Evolutionary conservation across 441 rosid genomes (phyloP).

Genomic region (Pelargonium fulgidum): DNA sequence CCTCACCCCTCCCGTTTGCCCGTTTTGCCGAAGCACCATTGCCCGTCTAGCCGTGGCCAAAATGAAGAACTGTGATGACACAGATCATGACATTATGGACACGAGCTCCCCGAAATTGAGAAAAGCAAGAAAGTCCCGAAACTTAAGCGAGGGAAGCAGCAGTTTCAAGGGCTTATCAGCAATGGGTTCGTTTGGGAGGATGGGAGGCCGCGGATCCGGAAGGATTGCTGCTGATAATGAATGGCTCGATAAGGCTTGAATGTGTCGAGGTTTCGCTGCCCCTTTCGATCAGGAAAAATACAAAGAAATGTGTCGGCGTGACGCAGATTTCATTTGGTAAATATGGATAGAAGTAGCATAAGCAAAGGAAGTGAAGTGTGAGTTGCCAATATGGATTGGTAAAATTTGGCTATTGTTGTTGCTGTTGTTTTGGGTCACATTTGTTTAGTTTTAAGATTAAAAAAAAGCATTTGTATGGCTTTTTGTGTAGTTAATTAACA

Average conservation of each 20-base stretch:
- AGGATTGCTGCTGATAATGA: conserved; percentile 65
- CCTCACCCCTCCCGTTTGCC: conserved; percentile 80
- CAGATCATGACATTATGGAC: conserved; percentile 47
- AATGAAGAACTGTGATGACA: conserved; percentile 35
- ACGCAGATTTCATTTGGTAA: conserved; percentile 26
- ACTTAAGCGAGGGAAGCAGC: conserved; percentile 86
- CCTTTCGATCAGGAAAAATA: not conserved
- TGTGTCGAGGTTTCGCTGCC: not conserved
- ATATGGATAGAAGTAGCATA: conserved; percentile 1
- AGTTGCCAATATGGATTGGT: not conserved
- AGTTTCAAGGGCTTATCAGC: conserved; percentile 79
- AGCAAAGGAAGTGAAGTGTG: not conserved
- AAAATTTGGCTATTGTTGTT: not conserved
- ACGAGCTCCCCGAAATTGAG: conserved; percentile 56
- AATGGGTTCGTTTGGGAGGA: conserved; percentile 57
- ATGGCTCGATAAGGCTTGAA: conserved; percentile 49
- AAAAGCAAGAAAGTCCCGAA: conserved; percentile 57
- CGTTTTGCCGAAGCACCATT: conserved; percentile 89
- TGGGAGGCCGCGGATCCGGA: conserved; percentile 75
- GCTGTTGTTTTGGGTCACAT: not conserved
- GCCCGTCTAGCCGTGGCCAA: conserved; percentile 54
- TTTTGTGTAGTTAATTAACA: conserved; percentile 20
- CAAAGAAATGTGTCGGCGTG: conserved; percentile 9
- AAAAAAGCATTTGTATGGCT: not conserved
- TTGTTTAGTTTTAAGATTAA: not conserved